Percentiles rank a stretch among this genome's conserved stretches.
Evolutionary conservation across 129 eudicot genomes (phyloP).

Genomic region (Tagetes patula): DNA sequence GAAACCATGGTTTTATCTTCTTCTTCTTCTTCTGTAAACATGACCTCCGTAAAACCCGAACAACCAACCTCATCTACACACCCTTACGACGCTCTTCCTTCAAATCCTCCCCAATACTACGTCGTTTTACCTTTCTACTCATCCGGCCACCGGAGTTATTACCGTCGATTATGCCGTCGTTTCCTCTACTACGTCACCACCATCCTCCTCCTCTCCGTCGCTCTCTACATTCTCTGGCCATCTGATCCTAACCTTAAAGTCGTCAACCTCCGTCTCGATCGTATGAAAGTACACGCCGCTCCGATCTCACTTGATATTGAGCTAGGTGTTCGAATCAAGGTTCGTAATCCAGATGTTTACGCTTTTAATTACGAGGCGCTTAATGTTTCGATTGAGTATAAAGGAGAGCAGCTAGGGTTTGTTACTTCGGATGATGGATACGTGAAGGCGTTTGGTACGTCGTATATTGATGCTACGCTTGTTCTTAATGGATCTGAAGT

Average conservation of each 20-base stretch:
- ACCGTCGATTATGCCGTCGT: slow-evolving; percentile 37
- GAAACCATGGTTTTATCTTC: neutral
- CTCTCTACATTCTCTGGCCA: slow-evolving; percentile 71
- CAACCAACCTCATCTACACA: slow-evolving; percentile 22
- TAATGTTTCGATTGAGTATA: slow-evolving; percentile 53
- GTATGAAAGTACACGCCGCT: slow-evolving; percentile 40
- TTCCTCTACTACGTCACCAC: slow-evolving; percentile 29
- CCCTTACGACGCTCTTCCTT: slow-evolving; percentile 43
- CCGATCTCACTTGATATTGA: slow-evolving; percentile 62
- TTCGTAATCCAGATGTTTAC: slow-evolving; percentile 59
- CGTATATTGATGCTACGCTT: slow-evolving; percentile 69
- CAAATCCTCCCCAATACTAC: slow-evolving; percentile 34
- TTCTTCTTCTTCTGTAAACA: neutral
- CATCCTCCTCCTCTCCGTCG: slow-evolving; percentile 56
- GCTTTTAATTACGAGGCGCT: slow-evolving; percentile 45
- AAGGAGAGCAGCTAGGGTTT: slow-evolving; percentile 73
- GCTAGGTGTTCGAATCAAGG: slow-evolving; percentile 45
- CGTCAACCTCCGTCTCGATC: slow-evolving; percentile 50
- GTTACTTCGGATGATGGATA: slow-evolving; percentile 61
- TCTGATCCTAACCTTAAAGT: slow-evolving; percentile 70
- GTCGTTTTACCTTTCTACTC: slow-evolving; percentile 46
- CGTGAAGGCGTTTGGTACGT: slow-evolving; percentile 51
- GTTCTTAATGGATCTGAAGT: slow-evolving; percentile 55
- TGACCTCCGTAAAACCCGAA: slow-evolving; percentile 35
- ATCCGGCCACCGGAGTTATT: slow-evolving; percentile 29